Conservation (phyloP, 257 asterid genomes). For the Nicotiana attenuata region DNA sequence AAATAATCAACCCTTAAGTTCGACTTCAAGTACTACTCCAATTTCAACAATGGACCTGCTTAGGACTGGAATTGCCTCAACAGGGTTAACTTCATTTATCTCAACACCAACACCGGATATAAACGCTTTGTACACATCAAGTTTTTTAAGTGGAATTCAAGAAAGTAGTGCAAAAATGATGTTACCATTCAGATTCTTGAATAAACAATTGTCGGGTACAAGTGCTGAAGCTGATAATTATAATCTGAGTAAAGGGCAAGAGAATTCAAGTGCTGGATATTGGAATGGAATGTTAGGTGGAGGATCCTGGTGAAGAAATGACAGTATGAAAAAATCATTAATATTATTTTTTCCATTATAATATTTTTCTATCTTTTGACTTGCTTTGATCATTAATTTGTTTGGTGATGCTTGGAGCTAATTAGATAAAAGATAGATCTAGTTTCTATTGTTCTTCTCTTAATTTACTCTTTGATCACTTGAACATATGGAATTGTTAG, state of each 20-base stretch:
- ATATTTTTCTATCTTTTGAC: neutral
- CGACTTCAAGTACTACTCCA: constrained; percentile 24
- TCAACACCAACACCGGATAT: constrained; percentile 16
- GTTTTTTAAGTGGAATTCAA: constrained; percentile 27
- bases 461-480: neutral
- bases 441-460: neutral
- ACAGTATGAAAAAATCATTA: neutral
- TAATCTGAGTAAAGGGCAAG: constrained; percentile 38
- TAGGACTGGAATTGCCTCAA: constrained; percentile 31
- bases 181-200: constrained; percentile 48
- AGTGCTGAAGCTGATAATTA: constrained; percentile 15
- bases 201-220: constrained; percentile 24
- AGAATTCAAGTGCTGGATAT: constrained; percentile 43
- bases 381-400: constrained; percentile 1
- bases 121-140: constrained; percentile 28
- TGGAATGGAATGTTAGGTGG: constrained; percentile 77
- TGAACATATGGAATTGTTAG: neutral
- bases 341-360: neutral
- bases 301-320: constrained; percentile 37
- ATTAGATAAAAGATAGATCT: neutral
- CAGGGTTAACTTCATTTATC: constrained; percentile 27
- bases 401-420: neutral
- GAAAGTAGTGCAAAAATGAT: constrained; percentile 35
- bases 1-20: neutral
- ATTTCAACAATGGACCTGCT: constrained; percentile 45